Percentiles rank a stretch among this genome's conserved stretches.
These are phyloP conservation scores for Aspergillus brunneoviolaceus DNA, from an alignment of 2,329 filamentous ascomycete species.

Conservation along the genomic window DNA sequence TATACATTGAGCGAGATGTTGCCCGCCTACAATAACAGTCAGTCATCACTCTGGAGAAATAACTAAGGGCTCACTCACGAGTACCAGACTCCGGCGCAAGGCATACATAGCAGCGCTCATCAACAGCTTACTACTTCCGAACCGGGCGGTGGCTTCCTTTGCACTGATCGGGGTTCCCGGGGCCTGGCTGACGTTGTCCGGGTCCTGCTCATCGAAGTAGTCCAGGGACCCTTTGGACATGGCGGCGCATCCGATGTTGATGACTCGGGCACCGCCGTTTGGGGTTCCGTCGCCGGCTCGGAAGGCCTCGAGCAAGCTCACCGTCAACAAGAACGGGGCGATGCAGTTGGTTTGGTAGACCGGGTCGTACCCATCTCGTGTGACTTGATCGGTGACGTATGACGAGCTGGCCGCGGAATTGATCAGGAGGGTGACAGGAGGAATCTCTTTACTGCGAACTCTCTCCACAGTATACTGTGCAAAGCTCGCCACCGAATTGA, in stretches of 20 bases:
- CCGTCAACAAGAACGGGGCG: slow-evolving; percentile 37
- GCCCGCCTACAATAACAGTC: slow-evolving; percentile 24
- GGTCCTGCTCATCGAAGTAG: slow-evolving; percentile 31
- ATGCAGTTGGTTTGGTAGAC: slow-evolving; percentile 41
- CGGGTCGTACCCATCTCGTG: slow-evolving; percentile 35
- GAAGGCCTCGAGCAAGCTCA: slow-evolving; percentile 38
- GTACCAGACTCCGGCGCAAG: slow-evolving; percentile 35
- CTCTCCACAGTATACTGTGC: slow-evolving; percentile 33
- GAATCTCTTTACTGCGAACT: slow-evolving; percentile 34
- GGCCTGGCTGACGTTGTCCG: slow-evolving; percentile 16
- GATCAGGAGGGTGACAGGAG: slow-evolving; percentile 34
- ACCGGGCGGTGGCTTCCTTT: slow-evolving; percentile 32
- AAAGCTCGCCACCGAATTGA: slow-evolving; percentile 34
- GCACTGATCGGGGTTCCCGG: slow-evolving; percentile 28
- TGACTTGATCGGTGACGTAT: slow-evolving; percentile 32
- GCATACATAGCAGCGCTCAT: slow-evolving; percentile 38
- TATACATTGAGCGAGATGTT: slow-evolving; percentile 39
- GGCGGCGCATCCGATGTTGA: slow-evolving; percentile 37
- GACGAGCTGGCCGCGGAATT: slow-evolving; percentile 36
- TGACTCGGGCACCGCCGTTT: slow-evolving; percentile 35
- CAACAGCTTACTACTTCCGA: slow-evolving; percentile 38
- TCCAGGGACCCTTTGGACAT: slow-evolving; percentile 32
- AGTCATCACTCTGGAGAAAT: background rate
- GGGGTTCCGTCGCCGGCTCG: slow-evolving; percentile 32
- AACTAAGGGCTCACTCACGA: slow-evolving; percentile 25